Evolutionary conservation across 208 protist genomes (phyloP), one percentile per base, ranked within the genome.

Genomic region (Leishmania lainsoni): DNA sequence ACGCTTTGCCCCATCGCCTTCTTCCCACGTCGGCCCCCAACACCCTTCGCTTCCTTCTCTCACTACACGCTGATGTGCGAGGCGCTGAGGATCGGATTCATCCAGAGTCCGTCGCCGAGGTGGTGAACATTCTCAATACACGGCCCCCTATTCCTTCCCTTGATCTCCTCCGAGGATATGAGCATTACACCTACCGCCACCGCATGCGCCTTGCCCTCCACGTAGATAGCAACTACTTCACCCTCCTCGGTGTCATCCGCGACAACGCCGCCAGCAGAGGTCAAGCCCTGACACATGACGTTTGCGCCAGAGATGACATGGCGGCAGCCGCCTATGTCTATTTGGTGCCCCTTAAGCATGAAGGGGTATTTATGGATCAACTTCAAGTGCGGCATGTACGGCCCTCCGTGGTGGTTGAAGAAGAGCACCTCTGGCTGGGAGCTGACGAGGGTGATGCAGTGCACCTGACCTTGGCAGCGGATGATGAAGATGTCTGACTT

Each of bases 221-320:
- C 91, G 86, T 98, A 98, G 14, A 99, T 85, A 0, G 90, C 98
- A 10, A 98, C 92, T 20, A 97, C 80, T 26, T 89, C 80, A 1
- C 90, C 94, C 35, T 83, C 87, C 77, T 86, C 74, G 32, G 92
- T 80, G 42, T 91, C 89, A 1, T 88, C 87, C 32, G 83, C 88
- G 5, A 99, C 83, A 39, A 79, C 65, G 32, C 98, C 99, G 72
- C 99, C 99, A 35, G 86, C 83, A 51, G 98, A 99, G 45, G 98
- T 99, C 48, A 99, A 87, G 45, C 99, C 99, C 39, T 86, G 98
- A 87, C 98, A 99, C 98, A 99, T 99, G 59, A 99, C 94, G 83
- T 99, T 97, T 1, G 98, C 98, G n/a, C 99, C 99, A 10, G 94
- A 96, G 49, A 99, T 81, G 61, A 99, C 95, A 85, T 99, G 98